Conservation (phyloP, 2,329 filamentous ascomycete genomes). For the Neocatenulostroma microsporum region DNA sequence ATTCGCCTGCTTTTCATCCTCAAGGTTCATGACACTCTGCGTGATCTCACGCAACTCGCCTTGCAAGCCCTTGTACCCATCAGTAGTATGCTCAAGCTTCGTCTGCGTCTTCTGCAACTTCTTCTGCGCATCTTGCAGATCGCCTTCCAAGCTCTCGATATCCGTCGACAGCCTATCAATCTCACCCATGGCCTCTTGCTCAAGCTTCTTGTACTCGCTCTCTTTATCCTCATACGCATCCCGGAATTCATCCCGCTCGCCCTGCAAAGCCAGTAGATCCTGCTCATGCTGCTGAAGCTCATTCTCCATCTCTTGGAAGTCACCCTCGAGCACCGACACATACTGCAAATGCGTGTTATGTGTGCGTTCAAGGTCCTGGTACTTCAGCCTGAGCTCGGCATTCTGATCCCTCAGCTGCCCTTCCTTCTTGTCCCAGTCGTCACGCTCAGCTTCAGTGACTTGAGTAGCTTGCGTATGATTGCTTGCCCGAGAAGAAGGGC, state of each 20-base stretch:
- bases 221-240: constrained; percentile 62
- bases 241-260: constrained; percentile 79
- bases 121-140: constrained; percentile 43
- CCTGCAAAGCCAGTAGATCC: constrained; percentile 69
- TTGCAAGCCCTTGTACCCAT: constrained; percentile 87
- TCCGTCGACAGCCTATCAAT: constrained; percentile 42
- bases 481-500: constrained; percentile 68
- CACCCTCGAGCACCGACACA: constrained; percentile 63
- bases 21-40: constrained; percentile 74
- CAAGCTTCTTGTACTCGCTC: constrained; percentile 44
- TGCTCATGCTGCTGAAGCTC: constrained; percentile 73
- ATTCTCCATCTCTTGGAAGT: constrained; percentile 64
- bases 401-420: constrained; percentile 78
- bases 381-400: constrained; percentile 77
- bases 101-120: constrained; percentile 52
- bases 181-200: constrained; percentile 52
- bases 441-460: constrained; percentile 67
- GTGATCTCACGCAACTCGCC: constrained; percentile 89
- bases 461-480: constrained; percentile 57
- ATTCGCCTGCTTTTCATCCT: constrained; percentile 80
- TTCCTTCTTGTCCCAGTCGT: constrained; percentile 77
- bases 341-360: constrained; percentile 73
- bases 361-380: constrained; percentile 78
- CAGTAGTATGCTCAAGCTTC: constrained; percentile 63
- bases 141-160: constrained; percentile 35